Evolutionary conservation across 208 protist species (phyloP), one percentile per base, ranked within the genome.

Genomic region (Leishmania arabica): DNA sequence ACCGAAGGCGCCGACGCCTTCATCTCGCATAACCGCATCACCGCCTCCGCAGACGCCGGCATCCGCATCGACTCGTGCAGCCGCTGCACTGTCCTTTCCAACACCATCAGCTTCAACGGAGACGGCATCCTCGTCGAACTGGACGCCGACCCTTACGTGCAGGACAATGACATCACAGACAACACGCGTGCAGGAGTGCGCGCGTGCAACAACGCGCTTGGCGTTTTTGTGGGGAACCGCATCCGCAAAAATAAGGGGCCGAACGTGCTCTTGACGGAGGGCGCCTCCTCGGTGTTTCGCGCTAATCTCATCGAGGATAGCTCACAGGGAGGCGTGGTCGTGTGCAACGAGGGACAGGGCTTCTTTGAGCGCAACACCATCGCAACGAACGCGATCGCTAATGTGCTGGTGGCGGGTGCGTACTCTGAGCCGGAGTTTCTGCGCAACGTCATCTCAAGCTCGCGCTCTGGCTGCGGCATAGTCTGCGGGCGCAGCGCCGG

Each of bases 61-160:
- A 77, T 98, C 47, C 86, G 78, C 73, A 89, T 96, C 72, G 81
- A 77, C 70, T 85, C 82, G 27, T 95, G 92, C 83, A 89, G 89
- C 74, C 87, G 88, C 65, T 91, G 91, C 65, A 93, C 83, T 17
- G 78, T 94, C 3, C 19, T 91, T 31, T 58, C 82, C 34, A 98
- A 96, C 77, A 83, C 77, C 47, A 89, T 96, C 56, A 56, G 54
- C 40, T n/a, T 64, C 21, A 95, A 95, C 84, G 90, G 84, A 8
- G 82, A 90, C 49, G 93, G 95, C 58, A 87, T 98, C 65, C 58
- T 95, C n/a, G 84, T 96, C 4, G 92, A 96, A 54, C 84, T 93
- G 53, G 93, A 95, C 83, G 90, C 90, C 9, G 95, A 98, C 77
- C 95, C 95, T 6, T 88, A 88, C 71, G 85, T 98, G 27, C 65